These are phyloP conservation scores for Yamadazyma sp. DNA, from an alignment of 1,139 yeast genomes.

Conservation along the genomic window DNA sequence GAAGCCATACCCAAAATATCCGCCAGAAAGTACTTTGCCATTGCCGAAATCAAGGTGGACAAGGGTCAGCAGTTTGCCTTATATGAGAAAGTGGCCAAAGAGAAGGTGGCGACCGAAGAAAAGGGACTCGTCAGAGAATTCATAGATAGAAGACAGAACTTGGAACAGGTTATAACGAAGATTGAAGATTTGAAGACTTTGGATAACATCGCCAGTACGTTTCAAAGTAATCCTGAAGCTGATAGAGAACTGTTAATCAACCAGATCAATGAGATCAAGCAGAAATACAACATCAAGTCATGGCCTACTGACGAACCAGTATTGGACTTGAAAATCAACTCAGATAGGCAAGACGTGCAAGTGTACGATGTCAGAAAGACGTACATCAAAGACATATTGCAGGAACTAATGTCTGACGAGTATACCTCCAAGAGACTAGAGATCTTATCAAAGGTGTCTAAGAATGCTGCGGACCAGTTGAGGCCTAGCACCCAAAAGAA, in stretches of 20 bases:
- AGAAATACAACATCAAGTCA: conserved; percentile 53
- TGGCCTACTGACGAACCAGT: conserved; percentile 57
- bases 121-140: conserved; percentile 49
- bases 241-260: conserved; percentile 36
- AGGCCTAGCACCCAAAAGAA: conserved; percentile 36
- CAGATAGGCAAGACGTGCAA: conserved; percentile 21
- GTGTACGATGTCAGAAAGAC: conserved; percentile 29
- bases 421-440: conserved; percentile 22
- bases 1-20: conserved; percentile 88
- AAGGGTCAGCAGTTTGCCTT: conserved; percentile 90
- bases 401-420: conserved; percentile 33
- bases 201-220: conserved; percentile 38
- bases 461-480: conserved; percentile 23
- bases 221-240: conserved; percentile 32
- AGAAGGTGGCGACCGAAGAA: conserved; percentile 63
- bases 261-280: conserved; percentile 49
- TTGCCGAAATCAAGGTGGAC: conserved; percentile 86
- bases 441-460: conserved; percentile 27
- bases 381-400: conserved; percentile 32
- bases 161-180: conserved; percentile 34
- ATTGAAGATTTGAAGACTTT: conserved; percentile 51
- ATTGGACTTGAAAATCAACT: conserved; percentile 30
- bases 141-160: conserved; percentile 42
- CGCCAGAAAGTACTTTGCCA: conserved; percentile 82
- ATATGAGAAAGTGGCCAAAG: conserved; percentile 73